phyloP scores from a whole-genome alignment of 345 rosid species.

The Alliaria petiolata region DNA sequence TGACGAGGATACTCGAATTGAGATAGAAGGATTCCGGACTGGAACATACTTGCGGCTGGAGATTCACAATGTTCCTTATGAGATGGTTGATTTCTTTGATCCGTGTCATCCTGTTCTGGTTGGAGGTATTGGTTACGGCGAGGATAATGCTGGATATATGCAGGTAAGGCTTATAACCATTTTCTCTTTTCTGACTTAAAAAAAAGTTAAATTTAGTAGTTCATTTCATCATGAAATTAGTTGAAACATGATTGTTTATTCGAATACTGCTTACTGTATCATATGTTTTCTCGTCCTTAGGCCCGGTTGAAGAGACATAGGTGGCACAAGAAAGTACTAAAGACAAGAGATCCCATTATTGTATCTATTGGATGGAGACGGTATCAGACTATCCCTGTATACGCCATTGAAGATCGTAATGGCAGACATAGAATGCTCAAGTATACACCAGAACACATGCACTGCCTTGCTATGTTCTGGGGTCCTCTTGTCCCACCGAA shows the following conservation, averaged over 20 bases:
- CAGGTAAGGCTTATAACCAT: slow-evolving; percentile 54
- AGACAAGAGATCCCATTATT: slow-evolving; percentile 86
- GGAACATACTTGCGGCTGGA: slow-evolving; percentile 87
- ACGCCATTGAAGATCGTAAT: slow-evolving; percentile 76
- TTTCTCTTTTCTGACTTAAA: not conserved
- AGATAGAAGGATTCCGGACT: slow-evolving; percentile 81
- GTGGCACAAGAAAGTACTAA: slow-evolving; percentile 88
- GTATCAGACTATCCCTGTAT: slow-evolving; percentile 80
- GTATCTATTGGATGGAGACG: slow-evolving; percentile 97
- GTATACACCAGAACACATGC: slow-evolving; percentile 96
- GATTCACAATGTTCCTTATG: slow-evolving; percentile 85
- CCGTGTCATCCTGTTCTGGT: slow-evolving; percentile 83
- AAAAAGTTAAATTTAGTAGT: not conserved
- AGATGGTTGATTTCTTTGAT: slow-evolving; percentile 92
- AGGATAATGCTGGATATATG: slow-evolving; percentile 91
- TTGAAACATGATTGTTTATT: not conserved
- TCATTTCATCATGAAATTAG: not conserved
- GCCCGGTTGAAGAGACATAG: slow-evolving; percentile 81
- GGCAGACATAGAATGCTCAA: slow-evolving; percentile 95
- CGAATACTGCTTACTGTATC: not conserved
- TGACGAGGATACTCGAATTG: slow-evolving; percentile 70
- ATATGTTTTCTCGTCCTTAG: slow-evolving; percentile 33
- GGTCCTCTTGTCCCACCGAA: slow-evolving; percentile 96
- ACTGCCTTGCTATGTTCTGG: slow-evolving; percentile 95
- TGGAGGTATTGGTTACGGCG: slow-evolving; percentile 87